Conservation (phyloP, 139 green algal genomes). For the Asterochloris sp. region DNA sequence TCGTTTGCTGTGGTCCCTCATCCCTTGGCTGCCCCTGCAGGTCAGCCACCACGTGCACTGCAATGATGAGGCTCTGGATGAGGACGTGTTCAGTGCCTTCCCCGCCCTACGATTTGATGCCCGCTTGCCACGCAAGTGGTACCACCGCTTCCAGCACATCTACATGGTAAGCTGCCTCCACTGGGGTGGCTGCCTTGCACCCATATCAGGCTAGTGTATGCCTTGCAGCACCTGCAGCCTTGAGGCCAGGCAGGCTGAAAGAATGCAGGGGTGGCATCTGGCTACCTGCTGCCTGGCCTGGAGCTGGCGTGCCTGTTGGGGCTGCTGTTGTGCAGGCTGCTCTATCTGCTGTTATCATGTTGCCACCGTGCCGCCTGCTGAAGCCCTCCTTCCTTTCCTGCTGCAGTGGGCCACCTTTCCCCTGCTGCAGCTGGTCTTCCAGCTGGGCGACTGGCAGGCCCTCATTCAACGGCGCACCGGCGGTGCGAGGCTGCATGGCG, state of each 20-base stretch:
- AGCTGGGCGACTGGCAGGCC: conserved; percentile 48
- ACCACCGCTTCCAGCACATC: conserved; percentile 80
- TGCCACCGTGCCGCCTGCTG: not conserved
- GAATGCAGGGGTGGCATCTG: too few relatives aligned
- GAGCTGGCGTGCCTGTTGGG: not conserved
- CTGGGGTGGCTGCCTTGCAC: not conserved
- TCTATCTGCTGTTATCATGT: not conserved
- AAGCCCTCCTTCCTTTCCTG: not conserved
- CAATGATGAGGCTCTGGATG: conserved; percentile 81
- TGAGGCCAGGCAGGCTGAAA: too few relatives aligned
- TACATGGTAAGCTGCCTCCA: conserved; percentile 58
- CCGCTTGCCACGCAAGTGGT: conserved; percentile 59
- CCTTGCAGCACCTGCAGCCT: too few relatives aligned
- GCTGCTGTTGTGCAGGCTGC: not conserved
- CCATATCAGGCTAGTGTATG: too few relatives aligned
- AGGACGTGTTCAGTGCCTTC: conserved; percentile 75
- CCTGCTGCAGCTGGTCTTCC: conserved; percentile 77
- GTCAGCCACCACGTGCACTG: conserved; percentile 89
- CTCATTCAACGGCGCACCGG: conserved; percentile 54
- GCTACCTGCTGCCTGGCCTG: too few relatives aligned
- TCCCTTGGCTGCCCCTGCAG: not conserved
- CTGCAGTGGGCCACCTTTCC: conserved; percentile 69
- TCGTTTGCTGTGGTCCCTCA: too few relatives aligned
- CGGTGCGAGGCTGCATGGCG: conserved; percentile 71
- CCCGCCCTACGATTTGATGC: conserved; percentile 80